These are phyloP conservation scores for Yamadazyma jaroonii DNA, from an alignment of 1,139 yeast genomes.

Conservation along the genomic window DNA sequence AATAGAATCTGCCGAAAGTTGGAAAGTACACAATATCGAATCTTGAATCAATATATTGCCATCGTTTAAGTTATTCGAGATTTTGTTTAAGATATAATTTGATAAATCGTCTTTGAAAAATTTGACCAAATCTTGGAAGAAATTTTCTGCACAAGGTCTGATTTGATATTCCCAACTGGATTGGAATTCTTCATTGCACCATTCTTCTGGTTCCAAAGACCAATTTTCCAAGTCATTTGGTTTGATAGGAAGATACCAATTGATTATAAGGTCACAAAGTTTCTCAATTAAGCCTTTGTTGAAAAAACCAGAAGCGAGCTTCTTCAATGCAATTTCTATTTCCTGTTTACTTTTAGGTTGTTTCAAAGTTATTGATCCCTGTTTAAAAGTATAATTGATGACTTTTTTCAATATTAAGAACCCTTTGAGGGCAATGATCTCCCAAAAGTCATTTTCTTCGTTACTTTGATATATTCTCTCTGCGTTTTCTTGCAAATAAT, in stretches of 20 bases:
- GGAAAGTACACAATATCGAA: slow-evolving; percentile 77
- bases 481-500: slow-evolving; percentile 63
- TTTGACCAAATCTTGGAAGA: slow-evolving; percentile 71
- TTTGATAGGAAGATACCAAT: slow-evolving; percentile 69
- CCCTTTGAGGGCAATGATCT: slow-evolving; percentile 68
- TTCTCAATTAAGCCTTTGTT: slow-evolving; percentile 53
- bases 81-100: slow-evolving; percentile 60
- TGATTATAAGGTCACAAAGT: slow-evolving; percentile 64
- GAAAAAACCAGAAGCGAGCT: slow-evolving; percentile 55
- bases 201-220: slow-evolving; percentile 87
- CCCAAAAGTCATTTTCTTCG: slow-evolving; percentile 70
- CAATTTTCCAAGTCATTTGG: slow-evolving; percentile 79
- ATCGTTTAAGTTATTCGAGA: slow-evolving; percentile 51
- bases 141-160: slow-evolving; percentile 84
- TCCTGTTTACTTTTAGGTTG: slow-evolving; percentile 62
- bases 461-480: slow-evolving; percentile 49
- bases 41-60: slow-evolving; percentile 68
- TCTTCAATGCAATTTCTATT: slow-evolving; percentile 52
- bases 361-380: slow-evolving; percentile 66
- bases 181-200: slow-evolving; percentile 79
- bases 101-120: slow-evolving; percentile 62
- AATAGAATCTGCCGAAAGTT: slow-evolving; percentile 67
- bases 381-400: slow-evolving; percentile 58
- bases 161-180: slow-evolving; percentile 82
- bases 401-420: slow-evolving; percentile 63